Percentiles rank a stretch among this genome's conserved stretches.
Conservation (phyloP, 768 basidiomycete genomes). For the Russula brevipes region DNA sequence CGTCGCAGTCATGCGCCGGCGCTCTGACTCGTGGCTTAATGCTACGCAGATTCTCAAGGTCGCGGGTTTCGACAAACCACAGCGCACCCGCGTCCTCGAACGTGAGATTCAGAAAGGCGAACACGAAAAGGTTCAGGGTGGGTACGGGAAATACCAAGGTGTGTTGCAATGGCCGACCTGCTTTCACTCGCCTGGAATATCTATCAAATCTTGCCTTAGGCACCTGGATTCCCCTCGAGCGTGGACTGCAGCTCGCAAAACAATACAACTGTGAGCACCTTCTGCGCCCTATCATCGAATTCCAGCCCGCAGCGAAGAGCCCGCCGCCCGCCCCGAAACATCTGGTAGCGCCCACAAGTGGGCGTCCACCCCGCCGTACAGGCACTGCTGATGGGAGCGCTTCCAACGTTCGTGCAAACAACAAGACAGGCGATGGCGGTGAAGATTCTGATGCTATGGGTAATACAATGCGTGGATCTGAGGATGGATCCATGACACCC, state of each 20-base stretch:
- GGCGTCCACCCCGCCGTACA: conserved; percentile 38
- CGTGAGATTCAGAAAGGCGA: conserved; percentile 98
- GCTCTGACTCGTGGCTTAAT: conserved; percentile 96
- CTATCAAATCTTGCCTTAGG: conserved; percentile 44
- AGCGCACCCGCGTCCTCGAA: conserved; percentile 93
- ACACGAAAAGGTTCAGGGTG: conserved; percentile 99
- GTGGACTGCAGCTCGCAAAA: conserved; percentile 77
- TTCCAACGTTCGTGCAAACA: conserved; percentile 46
- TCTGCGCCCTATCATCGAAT: conserved; percentile 91
- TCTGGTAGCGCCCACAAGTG: conserved; percentile 64
- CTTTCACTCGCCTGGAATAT: not conserved
- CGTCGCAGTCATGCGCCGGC: conserved; percentile 96
- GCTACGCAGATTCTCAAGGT: conserved; percentile 99
- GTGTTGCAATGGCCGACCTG: conserved; percentile 25
- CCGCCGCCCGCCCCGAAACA: conserved; percentile 97
- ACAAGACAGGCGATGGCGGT: conserved; percentile 42
- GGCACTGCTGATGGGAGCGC: conserved; percentile 26
- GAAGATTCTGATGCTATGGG: conserved; percentile 56
- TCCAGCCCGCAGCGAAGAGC: conserved; percentile 81
- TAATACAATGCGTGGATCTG: conserved; percentile 64
- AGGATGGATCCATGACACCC: conserved; percentile 87
- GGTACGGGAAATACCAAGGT: conserved; percentile 99
- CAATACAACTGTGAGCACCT: conserved; percentile 89
- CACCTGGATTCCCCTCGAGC: conserved; percentile 96
- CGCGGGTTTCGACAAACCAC: conserved; percentile 98